Conservation (phyloP, 352 stramenopile species). For the Peronospora destructor region DNA sequence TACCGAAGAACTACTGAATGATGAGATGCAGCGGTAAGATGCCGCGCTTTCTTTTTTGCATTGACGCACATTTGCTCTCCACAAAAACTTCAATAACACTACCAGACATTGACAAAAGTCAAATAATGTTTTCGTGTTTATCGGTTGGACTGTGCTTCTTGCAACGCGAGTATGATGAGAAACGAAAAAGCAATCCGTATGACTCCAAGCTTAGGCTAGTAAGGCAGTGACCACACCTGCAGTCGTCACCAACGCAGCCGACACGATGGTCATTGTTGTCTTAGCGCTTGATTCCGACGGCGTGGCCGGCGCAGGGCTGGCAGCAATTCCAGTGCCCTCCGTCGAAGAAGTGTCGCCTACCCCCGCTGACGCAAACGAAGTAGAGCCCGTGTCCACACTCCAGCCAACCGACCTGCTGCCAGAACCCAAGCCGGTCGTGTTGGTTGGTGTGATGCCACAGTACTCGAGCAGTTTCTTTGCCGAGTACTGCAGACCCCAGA, state of each 20-base stretch:
- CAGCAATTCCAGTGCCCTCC: constrained; percentile 9
- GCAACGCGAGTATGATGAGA: constrained; percentile 10
- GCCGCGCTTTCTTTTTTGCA: constrained; percentile 1
- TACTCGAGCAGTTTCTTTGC: constrained; percentile 36
- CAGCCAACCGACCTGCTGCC: constrained; percentile 19
- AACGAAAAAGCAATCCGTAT: constrained; percentile 8
- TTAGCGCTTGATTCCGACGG: constrained; percentile 16
- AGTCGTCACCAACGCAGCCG: constrained; percentile 20
- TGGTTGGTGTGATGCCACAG: constrained; percentile 43
- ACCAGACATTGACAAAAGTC: constrained; percentile 1
- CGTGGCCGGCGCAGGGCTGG: constrained; percentile 14
- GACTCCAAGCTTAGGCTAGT: constrained; percentile 16
- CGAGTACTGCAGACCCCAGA: constrained; percentile 42
- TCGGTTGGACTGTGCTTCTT: constrained; percentile 5
- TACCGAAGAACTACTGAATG: constrained; percentile 66
- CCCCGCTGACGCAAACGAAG: constrained; percentile 35
- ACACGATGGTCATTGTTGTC: constrained; percentile 9
- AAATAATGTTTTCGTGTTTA: constrained; percentile 28
- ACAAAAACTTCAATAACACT: constrained; percentile 8
- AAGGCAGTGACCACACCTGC: constrained; percentile 26
- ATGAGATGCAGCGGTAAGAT: constrained; percentile 48
- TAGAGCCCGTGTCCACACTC: constrained; percentile 17
- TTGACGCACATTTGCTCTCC: not conserved
- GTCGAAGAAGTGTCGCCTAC: constrained; percentile 26
- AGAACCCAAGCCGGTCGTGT: constrained; percentile 18